Conservation (phyloP, 2,329 filamentous ascomycete genomes). For the Gnomoniopsis sp. region DNA sequence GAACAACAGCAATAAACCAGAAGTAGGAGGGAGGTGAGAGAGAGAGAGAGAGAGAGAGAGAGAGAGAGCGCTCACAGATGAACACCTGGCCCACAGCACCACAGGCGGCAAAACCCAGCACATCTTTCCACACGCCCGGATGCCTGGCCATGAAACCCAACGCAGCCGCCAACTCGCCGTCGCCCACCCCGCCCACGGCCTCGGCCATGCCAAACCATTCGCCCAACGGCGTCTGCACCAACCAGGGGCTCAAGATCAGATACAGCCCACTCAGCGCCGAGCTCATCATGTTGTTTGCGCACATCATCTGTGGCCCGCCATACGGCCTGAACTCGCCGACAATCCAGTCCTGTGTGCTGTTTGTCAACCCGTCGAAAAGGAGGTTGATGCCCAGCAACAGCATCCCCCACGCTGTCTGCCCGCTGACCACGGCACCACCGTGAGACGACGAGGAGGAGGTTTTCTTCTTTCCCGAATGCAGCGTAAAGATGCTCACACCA, state of each 20-base stretch:
- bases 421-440: conserved; percentile 32
- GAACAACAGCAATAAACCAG: background rate
- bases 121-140: conserved; percentile 80
- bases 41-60: no score
- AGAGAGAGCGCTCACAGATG: conserved; percentile 60
- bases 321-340: conserved; percentile 78
- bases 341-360: conserved; percentile 94
- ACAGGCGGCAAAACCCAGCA: conserved; percentile 84
- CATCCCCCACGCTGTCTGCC: conserved; percentile 73
- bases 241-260: conserved; percentile 72
- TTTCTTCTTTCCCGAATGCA: conserved; percentile 63
- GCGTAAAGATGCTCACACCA: conserved; percentile 91
- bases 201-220: conserved; percentile 65
- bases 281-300: conserved; percentile 87
- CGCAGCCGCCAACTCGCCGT: conserved; percentile 77
- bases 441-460: conserved; percentile 2
- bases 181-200: conserved; percentile 51
- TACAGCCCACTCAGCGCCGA: conserved; percentile 75
- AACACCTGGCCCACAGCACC: conserved; percentile 95
- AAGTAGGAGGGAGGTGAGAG: background rate
- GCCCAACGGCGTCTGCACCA: conserved; percentile 65
- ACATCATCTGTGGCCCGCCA: conserved; percentile 98
- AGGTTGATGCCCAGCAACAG: conserved; percentile 84
- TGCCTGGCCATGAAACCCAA: conserved; percentile 76
- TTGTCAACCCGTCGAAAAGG: conserved; percentile 92